Evolutionary conservation across 2,329 filamentous ascomycete genomes (phyloP).

Genomic region (Cladosporium sp.): DNA sequence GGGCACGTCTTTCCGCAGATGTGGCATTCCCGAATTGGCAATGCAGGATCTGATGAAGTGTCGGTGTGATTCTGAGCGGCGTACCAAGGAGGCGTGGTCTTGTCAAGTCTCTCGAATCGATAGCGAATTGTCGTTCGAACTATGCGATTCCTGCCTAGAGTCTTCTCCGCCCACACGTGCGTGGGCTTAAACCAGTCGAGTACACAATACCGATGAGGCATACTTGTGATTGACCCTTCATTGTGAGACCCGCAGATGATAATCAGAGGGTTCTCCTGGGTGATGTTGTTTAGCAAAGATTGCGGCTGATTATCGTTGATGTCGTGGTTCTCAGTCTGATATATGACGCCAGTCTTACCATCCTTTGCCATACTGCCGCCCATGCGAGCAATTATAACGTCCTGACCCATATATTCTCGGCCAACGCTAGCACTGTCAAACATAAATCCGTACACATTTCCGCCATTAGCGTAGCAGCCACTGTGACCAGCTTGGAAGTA

Average conservation of each 20-base stretch:
- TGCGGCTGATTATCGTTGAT: constrained; percentile 32
- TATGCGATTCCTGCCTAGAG: constrained; percentile 13
- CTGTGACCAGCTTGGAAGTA: constrained; percentile 59
- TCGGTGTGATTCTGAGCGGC: constrained; percentile 12
- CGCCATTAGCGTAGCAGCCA: constrained; percentile 48
- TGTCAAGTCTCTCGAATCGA: constrained; percentile 59
- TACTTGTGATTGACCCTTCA: constrained; percentile 39
- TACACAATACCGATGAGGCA: constrained; percentile 57
- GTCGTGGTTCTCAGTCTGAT: constrained; percentile 43
- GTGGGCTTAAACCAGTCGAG: constrained; percentile 65
- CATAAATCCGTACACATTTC: constrained; percentile 51
- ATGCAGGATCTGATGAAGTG: not conserved
- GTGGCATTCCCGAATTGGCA: constrained; percentile 30
- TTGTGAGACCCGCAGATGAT: constrained; percentile 47
- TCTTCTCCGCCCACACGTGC: constrained; percentile 60
- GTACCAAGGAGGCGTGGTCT: constrained; percentile 47
- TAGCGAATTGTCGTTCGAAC: constrained; percentile 46
- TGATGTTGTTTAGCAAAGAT: constrained; percentile 43
- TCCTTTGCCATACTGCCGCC: constrained; percentile 50
- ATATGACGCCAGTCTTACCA: constrained; percentile 39
- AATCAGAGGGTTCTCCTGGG: constrained; percentile 46
- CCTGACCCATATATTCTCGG: constrained; percentile 53
- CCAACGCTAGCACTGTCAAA: constrained; percentile 49
- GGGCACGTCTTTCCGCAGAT: constrained; percentile 29
- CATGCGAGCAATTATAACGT: constrained; percentile 58